These are phyloP conservation scores for Apiospora pterosperma DNA, from an alignment of 2,329 filamentous ascomycete genomes.

Conservation along the genomic window DNA sequence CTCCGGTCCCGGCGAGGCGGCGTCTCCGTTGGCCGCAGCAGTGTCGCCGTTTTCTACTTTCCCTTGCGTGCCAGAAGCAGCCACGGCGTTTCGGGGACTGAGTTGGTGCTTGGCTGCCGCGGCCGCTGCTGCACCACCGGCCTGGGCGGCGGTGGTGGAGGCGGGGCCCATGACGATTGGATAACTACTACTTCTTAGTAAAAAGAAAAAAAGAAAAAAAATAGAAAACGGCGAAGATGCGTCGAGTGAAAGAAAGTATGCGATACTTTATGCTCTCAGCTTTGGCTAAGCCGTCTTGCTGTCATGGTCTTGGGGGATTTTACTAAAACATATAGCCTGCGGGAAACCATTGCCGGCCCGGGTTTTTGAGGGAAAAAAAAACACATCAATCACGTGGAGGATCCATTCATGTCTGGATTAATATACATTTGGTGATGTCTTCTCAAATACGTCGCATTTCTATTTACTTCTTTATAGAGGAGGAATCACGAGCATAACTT, in stretches of 20 bases:
- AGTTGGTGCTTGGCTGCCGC: neutral
- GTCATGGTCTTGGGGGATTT: too few species aligned
- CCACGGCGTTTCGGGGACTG: too few species aligned
- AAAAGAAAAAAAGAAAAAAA: too few species aligned
- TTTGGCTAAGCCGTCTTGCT: too few species aligned
- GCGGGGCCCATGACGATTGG: neutral
- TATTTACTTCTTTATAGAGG: too few species aligned
- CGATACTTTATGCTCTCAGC: too few species aligned
- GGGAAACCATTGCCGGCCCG: neutral
- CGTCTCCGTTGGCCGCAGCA: neutral
- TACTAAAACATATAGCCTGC: too few species aligned
- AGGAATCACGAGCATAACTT: too few species aligned
- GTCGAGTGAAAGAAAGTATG: neutral
- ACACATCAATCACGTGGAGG: neutral
- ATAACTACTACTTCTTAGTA: neutral
- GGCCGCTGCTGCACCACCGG: neutral
- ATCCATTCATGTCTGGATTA: neutral
- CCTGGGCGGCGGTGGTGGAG: neutral
- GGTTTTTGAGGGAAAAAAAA: neutral
- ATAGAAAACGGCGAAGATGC: too few species aligned
- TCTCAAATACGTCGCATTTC: too few species aligned
- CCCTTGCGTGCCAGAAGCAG: neutral
- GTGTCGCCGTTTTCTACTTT: neutral
- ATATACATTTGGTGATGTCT: neutral
- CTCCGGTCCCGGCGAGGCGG: too few species aligned